These are phyloP conservation scores for Colletotrichum cuscutae DNA, from an alignment of 2,329 filamentous ascomycete genomes.

Conservation along the genomic window DNA sequence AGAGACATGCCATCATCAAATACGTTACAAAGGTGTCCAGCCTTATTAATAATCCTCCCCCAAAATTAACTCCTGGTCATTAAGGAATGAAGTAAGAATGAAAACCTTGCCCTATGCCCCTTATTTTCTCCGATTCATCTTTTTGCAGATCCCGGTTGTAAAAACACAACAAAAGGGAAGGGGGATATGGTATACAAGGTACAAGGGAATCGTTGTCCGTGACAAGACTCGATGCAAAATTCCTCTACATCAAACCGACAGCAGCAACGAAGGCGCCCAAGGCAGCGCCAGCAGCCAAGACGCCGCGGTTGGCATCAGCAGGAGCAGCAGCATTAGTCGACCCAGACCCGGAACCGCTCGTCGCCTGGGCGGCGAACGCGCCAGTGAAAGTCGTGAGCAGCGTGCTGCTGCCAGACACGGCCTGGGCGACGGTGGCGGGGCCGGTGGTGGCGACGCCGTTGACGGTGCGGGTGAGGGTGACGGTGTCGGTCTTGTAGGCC, in stretches of 20 bases:
- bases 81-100: slow-evolving; percentile 4
- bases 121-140: slow-evolving; percentile 12
- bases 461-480: slow-evolving; percentile 35
- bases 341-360: slow-evolving; percentile 17
- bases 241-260: slow-evolving; percentile 37
- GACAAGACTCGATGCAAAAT: background rate
- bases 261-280: slow-evolving; percentile 37
- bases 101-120: slow-evolving; percentile 1
- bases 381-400: slow-evolving; percentile 35
- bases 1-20: slow-evolving; percentile 1
- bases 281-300: slow-evolving; percentile 34
- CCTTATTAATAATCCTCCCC: background rate
- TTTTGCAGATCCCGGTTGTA: slow-evolving; percentile 14
- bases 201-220: background rate
- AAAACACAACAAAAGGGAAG: background rate
- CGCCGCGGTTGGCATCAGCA: slow-evolving; percentile 22
- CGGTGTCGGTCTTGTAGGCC: slow-evolving; percentile 38
- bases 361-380: slow-evolving; percentile 31
- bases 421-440: slow-evolving; percentile 12
- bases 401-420: slow-evolving; percentile 39
- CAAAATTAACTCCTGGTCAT: background rate
- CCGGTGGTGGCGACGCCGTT: slow-evolving; percentile 15
- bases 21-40: slow-evolving; percentile 33
- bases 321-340: slow-evolving; percentile 9
- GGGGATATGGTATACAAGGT: slow-evolving; percentile 25